Evolutionary conservation across 345 rosid genomes (phyloP).

Genomic region (Raphanus sativus): DNA sequence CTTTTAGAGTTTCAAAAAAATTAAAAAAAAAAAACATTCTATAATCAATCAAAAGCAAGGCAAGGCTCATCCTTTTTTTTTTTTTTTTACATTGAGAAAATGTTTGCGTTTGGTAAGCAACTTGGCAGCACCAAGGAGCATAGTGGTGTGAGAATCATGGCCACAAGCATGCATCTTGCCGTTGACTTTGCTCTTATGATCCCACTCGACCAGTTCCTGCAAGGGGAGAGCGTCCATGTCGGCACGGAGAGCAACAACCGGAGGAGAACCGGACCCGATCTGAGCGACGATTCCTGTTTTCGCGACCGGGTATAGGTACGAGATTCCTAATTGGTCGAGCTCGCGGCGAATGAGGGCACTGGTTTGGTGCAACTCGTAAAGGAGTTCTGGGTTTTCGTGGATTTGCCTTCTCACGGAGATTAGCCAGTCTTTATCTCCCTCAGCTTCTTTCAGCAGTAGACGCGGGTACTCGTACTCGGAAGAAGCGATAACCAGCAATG

Average conservation of each 20-base stretch:
- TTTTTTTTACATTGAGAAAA: constrained; percentile 52
- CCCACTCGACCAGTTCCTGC: constrained; percentile 87
- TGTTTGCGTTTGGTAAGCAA: constrained; percentile 68
- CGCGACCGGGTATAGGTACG: constrained; percentile 65
- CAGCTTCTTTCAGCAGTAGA: constrained; percentile 51
- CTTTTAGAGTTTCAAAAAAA: constrained; percentile 43
- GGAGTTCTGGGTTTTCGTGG: constrained; percentile 85
- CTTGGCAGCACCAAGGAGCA: constrained; percentile 93
- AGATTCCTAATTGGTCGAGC: constrained; percentile 58
- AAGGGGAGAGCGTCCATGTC: constrained; percentile 86
- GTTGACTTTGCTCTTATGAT: constrained; percentile 73
- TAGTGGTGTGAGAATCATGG: constrained; percentile 79
- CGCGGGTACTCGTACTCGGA: constrained; percentile 30
- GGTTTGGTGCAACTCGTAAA: constrained; percentile 67
- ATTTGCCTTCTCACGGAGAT: constrained; percentile 62
- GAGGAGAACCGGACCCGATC: constrained; percentile 67
- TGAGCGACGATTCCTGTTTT: constrained; percentile 71
- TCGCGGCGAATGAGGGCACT: constrained; percentile 66
- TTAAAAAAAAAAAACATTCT: not conserved
- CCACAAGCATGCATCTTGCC: constrained; percentile 92
- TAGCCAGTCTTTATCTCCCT: constrained; percentile 58
- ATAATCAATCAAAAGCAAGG: too few species aligned
- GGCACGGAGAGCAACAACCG: constrained; percentile 81
- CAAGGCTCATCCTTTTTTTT: too few species aligned
- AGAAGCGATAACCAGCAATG: not conserved